Percentiles rank a stretch among this genome's conserved stretches.
Conservation (phyloP, 495 filamentous ascomycete species). For the Talaromyces trachyspermus region DNA sequence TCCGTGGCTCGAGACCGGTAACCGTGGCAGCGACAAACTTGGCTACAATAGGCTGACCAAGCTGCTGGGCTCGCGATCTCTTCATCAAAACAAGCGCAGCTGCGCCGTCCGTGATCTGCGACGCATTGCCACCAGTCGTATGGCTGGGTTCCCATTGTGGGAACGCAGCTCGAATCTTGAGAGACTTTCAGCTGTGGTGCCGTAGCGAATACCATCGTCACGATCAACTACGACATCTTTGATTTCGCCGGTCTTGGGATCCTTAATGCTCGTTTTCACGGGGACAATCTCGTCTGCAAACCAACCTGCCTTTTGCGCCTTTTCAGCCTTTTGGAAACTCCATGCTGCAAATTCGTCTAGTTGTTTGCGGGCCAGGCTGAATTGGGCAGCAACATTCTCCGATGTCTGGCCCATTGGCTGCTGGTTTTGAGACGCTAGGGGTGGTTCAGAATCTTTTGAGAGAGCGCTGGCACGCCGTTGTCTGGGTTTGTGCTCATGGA, state of each 20-base stretch:
- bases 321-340: conserved; percentile 78
- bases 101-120: conserved; percentile 91
- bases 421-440: conserved; percentile 77
- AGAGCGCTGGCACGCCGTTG: conserved; percentile 63
- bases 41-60: conserved; percentile 81
- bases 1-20: conserved; percentile 76
- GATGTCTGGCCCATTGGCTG: conserved; percentile 95
- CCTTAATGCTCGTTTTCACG: conserved; percentile 71
- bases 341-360: conserved; percentile 81
- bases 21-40: conserved; percentile 91
- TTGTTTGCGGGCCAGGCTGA: conserved; percentile 65
- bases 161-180: conserved; percentile 85
- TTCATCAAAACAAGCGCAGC: conserved; percentile 90
- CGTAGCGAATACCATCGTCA: conserved; percentile 85
- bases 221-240: conserved; percentile 70
- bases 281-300: conserved; percentile 90
- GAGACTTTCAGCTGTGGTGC: conserved; percentile 75
- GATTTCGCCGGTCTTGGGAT: conserved; percentile 69
- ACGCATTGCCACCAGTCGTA: conserved; percentile 86
- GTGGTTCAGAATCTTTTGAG: conserved; percentile 57
- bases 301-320: conserved; percentile 84
- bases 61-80: conserved; percentile 71
- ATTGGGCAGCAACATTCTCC: conserved; percentile 87
- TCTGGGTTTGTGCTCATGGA: conserved; percentile 75
- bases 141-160: conserved; percentile 76